phyloP scores from a whole-genome alignment of 1,284 basidiomycete species.

The Polyporus tsugae region DNA sequence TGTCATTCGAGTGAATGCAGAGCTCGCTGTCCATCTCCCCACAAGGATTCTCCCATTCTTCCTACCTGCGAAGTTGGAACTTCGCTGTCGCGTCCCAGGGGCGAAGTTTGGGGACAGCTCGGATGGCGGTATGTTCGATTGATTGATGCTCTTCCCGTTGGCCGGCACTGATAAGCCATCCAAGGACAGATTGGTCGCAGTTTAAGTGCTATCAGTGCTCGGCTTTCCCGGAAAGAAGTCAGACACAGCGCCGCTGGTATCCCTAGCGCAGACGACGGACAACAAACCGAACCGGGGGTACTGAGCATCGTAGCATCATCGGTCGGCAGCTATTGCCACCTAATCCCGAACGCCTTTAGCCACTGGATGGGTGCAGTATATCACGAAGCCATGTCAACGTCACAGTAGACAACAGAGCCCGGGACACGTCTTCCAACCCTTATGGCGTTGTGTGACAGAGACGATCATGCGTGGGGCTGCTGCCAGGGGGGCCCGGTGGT shows the following conservation, averaged over 20 bases:
- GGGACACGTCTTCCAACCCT: too few relatives aligned
- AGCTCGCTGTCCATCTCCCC: not conserved
- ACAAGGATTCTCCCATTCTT: too few relatives aligned
- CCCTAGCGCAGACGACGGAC: not conserved
- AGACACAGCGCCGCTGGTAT: not conserved
- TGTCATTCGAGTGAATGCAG: not conserved
- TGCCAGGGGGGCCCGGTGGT: too few relatives aligned
- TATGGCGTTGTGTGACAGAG: not conserved
- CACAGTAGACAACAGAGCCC: not conserved
- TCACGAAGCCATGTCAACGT: not conserved
- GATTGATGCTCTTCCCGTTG: too few relatives aligned
- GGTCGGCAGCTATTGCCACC: not conserved
- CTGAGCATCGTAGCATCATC: constrained; percentile 2
- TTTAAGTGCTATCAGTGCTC: too few relatives aligned
- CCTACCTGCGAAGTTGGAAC: too few relatives aligned
- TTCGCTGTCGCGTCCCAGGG: too few relatives aligned
- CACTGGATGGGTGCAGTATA: not conserved
- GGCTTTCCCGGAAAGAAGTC: not conserved
- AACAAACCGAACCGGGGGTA: not conserved
- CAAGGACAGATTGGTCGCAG: too few relatives aligned
- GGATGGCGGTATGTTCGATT: too few relatives aligned
- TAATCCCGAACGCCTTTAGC: not conserved
- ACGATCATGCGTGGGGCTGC: not conserved
- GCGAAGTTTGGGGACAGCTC: too few relatives aligned
- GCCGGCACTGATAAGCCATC: too few relatives aligned